phyloP scores from a whole-genome alignment of 805 yeast species.

The Suhomyces xylopsoci region DNA sequence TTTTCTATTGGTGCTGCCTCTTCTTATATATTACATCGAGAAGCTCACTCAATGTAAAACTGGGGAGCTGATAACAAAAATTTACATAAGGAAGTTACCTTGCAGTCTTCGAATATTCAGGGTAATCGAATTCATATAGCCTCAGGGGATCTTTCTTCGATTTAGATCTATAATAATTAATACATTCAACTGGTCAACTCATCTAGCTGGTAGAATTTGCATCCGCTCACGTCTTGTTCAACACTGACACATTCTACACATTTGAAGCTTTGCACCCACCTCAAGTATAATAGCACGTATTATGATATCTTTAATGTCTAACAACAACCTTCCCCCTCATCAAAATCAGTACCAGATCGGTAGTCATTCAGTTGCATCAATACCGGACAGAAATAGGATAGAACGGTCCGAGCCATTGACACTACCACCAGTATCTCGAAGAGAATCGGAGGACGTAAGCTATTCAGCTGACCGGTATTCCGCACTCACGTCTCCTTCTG shows the following conservation, averaged over 20 bases:
- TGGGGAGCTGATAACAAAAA: background rate
- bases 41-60: background rate
- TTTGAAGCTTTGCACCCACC: background rate
- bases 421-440: background rate
- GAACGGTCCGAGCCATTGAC: background rate
- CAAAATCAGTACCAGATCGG: background rate
- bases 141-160: background rate
- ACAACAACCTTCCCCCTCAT: slow-evolving; percentile 2
- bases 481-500: background rate
- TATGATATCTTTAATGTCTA: slow-evolving; percentile 7
- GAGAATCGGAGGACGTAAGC: background rate
- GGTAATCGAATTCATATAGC: background rate
- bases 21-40: background rate
- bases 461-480: background rate
- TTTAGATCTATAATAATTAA: background rate
- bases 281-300: background rate
- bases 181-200: background rate
- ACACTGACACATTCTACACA: background rate
- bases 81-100: background rate
- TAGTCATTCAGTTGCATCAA: background rate
- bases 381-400: background rate
- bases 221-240: background rate
- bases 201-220: background rate
- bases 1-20: background rate
- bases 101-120: background rate